Conservation (phyloP, 2,329 filamentous ascomycete genomes). For the Aspergillus tubingensis region DNA sequence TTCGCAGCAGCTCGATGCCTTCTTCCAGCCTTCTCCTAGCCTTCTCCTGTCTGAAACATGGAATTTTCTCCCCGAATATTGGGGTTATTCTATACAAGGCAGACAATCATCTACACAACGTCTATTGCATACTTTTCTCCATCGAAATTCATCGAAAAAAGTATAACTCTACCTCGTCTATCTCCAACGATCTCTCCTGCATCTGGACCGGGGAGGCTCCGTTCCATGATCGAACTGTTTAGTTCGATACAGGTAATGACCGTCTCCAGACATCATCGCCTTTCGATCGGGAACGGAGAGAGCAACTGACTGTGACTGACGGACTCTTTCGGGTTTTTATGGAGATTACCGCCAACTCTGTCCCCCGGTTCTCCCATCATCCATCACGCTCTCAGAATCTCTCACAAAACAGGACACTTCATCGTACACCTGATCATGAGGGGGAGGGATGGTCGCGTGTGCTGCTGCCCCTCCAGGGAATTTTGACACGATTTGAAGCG, state of each 20-base stretch:
- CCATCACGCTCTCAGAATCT: neutral
- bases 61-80: neutral
- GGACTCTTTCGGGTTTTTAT: neutral
- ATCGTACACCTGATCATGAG: neutral
- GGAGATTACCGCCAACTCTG: neutral
- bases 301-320: too few relatives aligned
- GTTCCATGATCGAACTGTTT: neutral
- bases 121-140: neutral
- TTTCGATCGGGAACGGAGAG: neutral
- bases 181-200: neutral
- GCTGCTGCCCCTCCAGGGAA: neutral
- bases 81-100: neutral
- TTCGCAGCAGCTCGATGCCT: neutral
- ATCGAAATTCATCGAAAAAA: too few relatives aligned
- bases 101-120: neutral
- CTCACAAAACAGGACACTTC: neutral
- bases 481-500: neutral
- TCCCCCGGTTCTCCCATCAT: neutral
- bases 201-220: neutral
- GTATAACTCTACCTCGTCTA: neutral
- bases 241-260: neutral
- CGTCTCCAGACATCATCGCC: neutral
- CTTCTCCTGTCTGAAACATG: neutral
- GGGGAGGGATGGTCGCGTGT: neutral
- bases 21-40: neutral